Evolutionary conservation across 441 rosid genomes (phyloP).

Genomic region (California macrophylla): DNA sequence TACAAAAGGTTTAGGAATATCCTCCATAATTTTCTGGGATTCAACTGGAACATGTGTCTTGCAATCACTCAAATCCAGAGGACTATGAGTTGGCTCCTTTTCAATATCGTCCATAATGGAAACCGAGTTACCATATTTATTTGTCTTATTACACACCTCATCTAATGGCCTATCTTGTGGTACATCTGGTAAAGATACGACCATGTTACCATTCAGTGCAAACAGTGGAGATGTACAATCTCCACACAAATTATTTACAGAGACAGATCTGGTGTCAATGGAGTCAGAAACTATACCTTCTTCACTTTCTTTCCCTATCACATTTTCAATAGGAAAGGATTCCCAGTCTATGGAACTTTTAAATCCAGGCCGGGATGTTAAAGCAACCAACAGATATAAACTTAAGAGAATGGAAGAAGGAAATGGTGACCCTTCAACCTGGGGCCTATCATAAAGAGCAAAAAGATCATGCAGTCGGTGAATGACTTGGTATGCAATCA

Average conservation of each 20-base stretch:
- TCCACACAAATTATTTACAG: slow-evolving; percentile 23
- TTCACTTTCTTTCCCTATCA: slow-evolving; percentile 22
- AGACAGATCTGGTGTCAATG: slow-evolving; percentile 20
- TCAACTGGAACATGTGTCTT: slow-evolving; percentile 20
- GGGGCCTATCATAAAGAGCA: slow-evolving; percentile 78
- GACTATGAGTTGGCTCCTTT: slow-evolving; percentile 22
- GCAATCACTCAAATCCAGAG: slow-evolving; percentile 22
- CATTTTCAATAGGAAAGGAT: slow-evolving; percentile 29
- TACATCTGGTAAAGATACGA: slow-evolving; percentile 21
- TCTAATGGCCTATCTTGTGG: slow-evolving; percentile 29
- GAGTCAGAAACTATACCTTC: slow-evolving; percentile 26
- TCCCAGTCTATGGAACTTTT: slow-evolving; percentile 43
- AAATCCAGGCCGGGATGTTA: slow-evolving; percentile 39
- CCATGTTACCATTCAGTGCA: slow-evolving; percentile 22
- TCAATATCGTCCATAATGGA: slow-evolving; percentile 24
- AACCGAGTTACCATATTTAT: slow-evolving; percentile 21
- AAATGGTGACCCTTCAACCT: slow-evolving; percentile 71
- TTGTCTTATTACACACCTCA: slow-evolving; percentile 21
- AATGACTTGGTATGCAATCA: slow-evolving; percentile 64
- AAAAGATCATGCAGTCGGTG: slow-evolving; percentile 64
- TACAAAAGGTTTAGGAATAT: slow-evolving; percentile 5
- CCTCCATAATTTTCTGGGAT: slow-evolving; percentile 23
- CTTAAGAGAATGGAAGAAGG: slow-evolving; percentile 65
- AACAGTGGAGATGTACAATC: slow-evolving; percentile 26
- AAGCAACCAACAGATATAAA: slow-evolving; percentile 52